Percentiles rank a stretch among this genome's conserved stretches.
phyloP scores from a whole-genome alignment of 2,329 filamentous ascomycete species.

The Pyricularia grisea region DNA sequence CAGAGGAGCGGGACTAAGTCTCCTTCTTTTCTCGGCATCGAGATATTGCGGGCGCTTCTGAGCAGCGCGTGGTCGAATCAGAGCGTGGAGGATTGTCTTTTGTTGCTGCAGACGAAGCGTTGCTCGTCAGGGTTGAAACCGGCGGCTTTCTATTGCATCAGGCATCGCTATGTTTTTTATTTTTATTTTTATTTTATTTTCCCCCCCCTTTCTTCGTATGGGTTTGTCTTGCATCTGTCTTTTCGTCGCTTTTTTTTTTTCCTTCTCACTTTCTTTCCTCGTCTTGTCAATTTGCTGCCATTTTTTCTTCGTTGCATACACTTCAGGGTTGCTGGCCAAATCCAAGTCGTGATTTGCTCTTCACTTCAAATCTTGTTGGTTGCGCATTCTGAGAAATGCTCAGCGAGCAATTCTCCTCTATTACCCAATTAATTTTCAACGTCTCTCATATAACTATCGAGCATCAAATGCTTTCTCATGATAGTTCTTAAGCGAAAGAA shows the following conservation, averaged over 20 bases:
- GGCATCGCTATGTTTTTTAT: neutral
- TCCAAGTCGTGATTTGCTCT: neutral
- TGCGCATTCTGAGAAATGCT: neutral
- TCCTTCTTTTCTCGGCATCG: neutral
- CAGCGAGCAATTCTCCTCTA: neutral
- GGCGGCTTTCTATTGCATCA: neutral
- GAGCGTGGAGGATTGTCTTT: neutral
- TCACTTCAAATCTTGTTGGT: neutral
- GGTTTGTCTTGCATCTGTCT: neutral
- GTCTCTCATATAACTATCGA: neutral
- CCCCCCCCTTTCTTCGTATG: neutral
- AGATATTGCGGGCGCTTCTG: neutral
- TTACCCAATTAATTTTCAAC: neutral
- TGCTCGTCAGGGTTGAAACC: neutral
- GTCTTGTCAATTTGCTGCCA: neutral
- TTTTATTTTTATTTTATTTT: too few relatives aligned
- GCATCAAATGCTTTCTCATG: neutral
- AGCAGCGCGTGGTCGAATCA: neutral
- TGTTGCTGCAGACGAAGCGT: neutral
- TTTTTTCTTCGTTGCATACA: neutral
- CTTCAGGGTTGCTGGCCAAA: neutral
- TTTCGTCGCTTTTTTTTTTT: neutral
- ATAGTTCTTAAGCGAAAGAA: neutral
- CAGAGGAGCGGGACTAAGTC: neutral
- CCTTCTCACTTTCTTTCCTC: neutral